Percentiles rank a stretch among this genome's conserved stretches.
These are phyloP conservation scores for Jatropha multifida DNA, from an alignment of 441 rosid genomes.

Conservation along the genomic window DNA sequence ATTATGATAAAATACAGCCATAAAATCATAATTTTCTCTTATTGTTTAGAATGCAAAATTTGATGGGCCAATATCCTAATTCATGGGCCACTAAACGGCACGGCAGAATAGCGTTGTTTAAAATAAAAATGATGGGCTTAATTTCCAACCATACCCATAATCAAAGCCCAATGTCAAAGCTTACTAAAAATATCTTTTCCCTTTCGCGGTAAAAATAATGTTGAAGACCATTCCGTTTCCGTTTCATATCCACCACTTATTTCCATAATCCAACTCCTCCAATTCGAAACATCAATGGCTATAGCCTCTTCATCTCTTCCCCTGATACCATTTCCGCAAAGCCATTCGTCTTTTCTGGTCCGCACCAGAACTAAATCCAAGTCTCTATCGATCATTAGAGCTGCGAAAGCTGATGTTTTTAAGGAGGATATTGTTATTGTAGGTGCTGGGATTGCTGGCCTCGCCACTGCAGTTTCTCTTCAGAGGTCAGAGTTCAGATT, in stretches of 20 bases:
- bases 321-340: slow-evolving; percentile 20
- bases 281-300: slow-evolving; percentile 28
- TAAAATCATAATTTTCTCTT: too few species aligned
- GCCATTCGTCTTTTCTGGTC: slow-evolving; percentile 25
- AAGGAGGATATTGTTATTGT: slow-evolving; percentile 67
- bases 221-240: too few species aligned
- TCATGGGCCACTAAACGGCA: too few species aligned
- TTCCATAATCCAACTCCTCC: slow-evolving; percentile 9
- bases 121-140: not conserved
- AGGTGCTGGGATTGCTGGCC: slow-evolving; percentile 91
- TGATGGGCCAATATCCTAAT: too few species aligned
- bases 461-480: slow-evolving; percentile 85
- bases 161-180: not conserved
- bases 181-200: not conserved
- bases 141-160: not conserved
- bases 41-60: too few species aligned
- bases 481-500: slow-evolving; percentile 39
- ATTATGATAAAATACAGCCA: too few species aligned
- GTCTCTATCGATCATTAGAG: slow-evolving; percentile 25
- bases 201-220: not conserved
- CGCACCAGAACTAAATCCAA: slow-evolving; percentile 29
- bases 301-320: slow-evolving; percentile 33
- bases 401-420: slow-evolving; percentile 30
- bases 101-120: too few species aligned
- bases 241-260: slow-evolving; percentile 31